These are phyloP conservation scores for Coemansia sp. DNA, from an alignment of 192 early-diverging fungal species.

Conservation along the genomic window DNA sequence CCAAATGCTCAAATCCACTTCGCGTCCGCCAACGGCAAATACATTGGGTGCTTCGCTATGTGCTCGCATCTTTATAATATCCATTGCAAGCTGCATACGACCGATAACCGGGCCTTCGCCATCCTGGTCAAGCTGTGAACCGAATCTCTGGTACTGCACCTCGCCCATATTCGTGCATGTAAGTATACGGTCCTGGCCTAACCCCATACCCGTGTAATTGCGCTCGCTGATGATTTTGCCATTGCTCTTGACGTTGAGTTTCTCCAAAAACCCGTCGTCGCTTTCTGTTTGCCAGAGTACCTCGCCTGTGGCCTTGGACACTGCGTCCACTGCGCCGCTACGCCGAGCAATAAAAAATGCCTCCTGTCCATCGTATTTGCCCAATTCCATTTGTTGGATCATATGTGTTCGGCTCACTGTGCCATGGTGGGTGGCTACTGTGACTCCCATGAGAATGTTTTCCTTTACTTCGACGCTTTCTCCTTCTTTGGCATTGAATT, in stretches of 20 bases:
- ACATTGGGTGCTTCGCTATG: slow-evolving; percentile 61
- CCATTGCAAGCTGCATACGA: slow-evolving; percentile 39
- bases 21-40: slow-evolving; percentile 82
- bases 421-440: slow-evolving; percentile 22
- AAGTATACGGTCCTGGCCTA: slow-evolving; percentile 12
- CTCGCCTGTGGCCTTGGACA: slow-evolving; percentile 15
- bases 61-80: slow-evolving; percentile 66
- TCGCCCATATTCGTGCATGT: slow-evolving; percentile 44
- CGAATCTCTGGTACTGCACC: slow-evolving; percentile 32
- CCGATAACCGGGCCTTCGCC: slow-evolving; percentile 1
- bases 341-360: slow-evolving; percentile 31
- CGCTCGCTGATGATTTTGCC: slow-evolving; percentile 17
- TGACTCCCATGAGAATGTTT: slow-evolving; percentile 17
- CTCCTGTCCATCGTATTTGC: background rate
- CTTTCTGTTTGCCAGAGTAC: slow-evolving; percentile 10
- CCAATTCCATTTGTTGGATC: slow-evolving; percentile 35
- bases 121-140: background rate
- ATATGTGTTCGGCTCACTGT: slow-evolving; percentile 12
- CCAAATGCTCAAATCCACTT: slow-evolving; percentile 81
- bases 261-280: slow-evolving; percentile 12
- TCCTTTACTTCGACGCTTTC: slow-evolving; percentile 8
- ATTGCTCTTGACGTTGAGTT: slow-evolving; percentile 21
- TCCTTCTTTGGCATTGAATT: slow-evolving; percentile 15
- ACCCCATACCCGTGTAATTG: slow-evolving; percentile 23
- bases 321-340: slow-evolving; percentile 28